Base-by-base conservation (phyloP, 192 early-diverging fungal species). In the Linnemannia zychae region DNA sequence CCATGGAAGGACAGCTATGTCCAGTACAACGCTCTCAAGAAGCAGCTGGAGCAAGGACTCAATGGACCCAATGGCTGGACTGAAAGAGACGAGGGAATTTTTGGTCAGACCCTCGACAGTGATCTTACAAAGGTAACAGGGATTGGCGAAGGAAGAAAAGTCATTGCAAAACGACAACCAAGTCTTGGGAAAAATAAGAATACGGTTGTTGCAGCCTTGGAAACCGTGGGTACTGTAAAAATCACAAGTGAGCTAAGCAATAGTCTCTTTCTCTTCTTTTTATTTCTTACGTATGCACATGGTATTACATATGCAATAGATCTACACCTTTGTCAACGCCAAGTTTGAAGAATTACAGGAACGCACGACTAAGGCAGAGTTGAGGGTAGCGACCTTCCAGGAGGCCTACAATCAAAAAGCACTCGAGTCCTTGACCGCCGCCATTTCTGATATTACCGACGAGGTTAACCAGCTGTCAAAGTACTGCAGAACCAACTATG, bases 91-190 rank as follows among this genome's bases (percentile, higher is more conserved):
- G 98, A 97, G 81, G 92, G 94, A 7, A 94, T 94, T 74, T 98
- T 99, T 92, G 97, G 98, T n/a, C 93, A 96, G 77, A 89, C 91
- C 47, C 87, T 99, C 12, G 98, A 97, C 65, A 91, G 93, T 49
- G 96, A 99, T 86, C 92, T 99, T 33, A 96, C 96, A 83, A 99
- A 97, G 94, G 93, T 93, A 89, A 80, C 18, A n/a, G n/a, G n/a
- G n/a, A n/a, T 6, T 50, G 22, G 15, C 47, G 69, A 63, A 13
- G 28, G 57, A 12, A 22, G 15, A 12, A 7, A 16, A 18, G 53
- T 69, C 60, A 49, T 72, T 31, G 5, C 72, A 20, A 60, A 16
- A 7, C 4, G 40, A 65, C n/a, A 13, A 16, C n/a, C n/a, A n/a
- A n/a, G n/a, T n/a, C n/a, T n/a, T n/a, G n/a, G n/a, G n/a, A n/a